Evolutionary conservation across 352 stramenopile species (phyloP).

Genomic region (Phytopythium kandeliae): DNA sequence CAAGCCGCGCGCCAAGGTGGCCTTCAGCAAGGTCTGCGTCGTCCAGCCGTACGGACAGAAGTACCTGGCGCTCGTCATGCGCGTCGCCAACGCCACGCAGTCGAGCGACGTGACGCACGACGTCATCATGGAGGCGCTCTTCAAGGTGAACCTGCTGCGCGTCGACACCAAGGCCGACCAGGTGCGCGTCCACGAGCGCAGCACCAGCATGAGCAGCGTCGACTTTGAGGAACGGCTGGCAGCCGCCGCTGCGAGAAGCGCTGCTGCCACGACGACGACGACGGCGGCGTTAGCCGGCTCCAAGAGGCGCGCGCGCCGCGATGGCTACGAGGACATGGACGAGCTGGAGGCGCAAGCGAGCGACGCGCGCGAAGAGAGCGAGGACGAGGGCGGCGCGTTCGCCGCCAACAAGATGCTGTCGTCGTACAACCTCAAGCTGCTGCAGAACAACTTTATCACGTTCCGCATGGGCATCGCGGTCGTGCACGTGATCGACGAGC

Average conservation of each 20-base stretch:
- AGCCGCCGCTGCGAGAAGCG: no score
- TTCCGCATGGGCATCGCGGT: constrained; percentile 80
- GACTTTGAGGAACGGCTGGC: no score
- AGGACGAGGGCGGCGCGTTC: constrained; percentile 12
- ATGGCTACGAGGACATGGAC: background rate
- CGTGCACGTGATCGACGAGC: constrained; percentile 72
- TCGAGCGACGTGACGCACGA: constrained; percentile 77
- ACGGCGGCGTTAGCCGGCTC: no score
- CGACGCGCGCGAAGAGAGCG: background rate
- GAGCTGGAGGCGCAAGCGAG: constrained; percentile 1
- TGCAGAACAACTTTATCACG: constrained; percentile 84
- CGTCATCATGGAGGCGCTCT: constrained; percentile 79
- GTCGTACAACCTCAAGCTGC: constrained; percentile 72
- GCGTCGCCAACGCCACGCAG: constrained; percentile 75
- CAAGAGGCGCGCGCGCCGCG: no score
- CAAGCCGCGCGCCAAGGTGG: constrained; percentile 69
- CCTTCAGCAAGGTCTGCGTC: constrained; percentile 74
- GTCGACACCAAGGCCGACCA: constrained; percentile 51
- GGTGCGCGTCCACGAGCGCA: constrained; percentile 25
- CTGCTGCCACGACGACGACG: no score
- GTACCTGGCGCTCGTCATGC: constrained; percentile 68
- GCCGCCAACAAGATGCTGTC: constrained; percentile 40
- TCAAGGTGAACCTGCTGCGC: constrained; percentile 75
- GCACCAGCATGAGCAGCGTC: background rate
- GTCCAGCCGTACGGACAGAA: constrained; percentile 72